Evolutionary conservation across 2,329 filamentous ascomycete genomes (phyloP).

Genomic region (Paecilomyces niveus): DNA sequence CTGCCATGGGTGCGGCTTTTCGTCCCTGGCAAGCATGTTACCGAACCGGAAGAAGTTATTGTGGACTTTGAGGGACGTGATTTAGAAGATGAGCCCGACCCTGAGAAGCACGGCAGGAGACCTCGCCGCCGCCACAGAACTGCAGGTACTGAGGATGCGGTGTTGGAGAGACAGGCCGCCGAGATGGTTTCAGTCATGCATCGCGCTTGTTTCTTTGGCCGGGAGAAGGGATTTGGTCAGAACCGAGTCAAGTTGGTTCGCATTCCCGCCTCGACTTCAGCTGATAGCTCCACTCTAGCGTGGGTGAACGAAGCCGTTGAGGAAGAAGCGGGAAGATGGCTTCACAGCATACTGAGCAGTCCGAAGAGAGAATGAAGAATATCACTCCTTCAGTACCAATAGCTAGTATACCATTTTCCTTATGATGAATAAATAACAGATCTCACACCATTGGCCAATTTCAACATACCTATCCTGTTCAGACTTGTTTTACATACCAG

Average conservation of each 20-base stretch:
- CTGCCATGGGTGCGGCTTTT: slow-evolving; percentile 28
- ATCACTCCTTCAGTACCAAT: no score
- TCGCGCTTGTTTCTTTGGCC: slow-evolving; percentile 37
- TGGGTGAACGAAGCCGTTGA: background rate
- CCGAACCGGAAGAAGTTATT: background rate
- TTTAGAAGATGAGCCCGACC: background rate
- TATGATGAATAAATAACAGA: no score
- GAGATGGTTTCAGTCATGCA: slow-evolving; percentile 38
- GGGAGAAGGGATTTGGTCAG: slow-evolving; percentile 32
- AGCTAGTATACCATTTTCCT: no score
- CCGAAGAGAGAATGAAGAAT: no score
- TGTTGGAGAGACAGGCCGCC: slow-evolving; percentile 29
- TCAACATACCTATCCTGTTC: no score
- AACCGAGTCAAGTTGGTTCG: slow-evolving; percentile 22
- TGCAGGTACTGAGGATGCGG: slow-evolving; percentile 6
- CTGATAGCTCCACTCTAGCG: background rate
- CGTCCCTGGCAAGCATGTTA: slow-evolving; percentile 4
- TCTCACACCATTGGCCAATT: no score
- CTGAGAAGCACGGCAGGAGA: background rate
- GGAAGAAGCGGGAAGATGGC: background rate
- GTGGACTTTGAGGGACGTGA: background rate
- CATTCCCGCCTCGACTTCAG: background rate
- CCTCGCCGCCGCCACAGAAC: background rate
- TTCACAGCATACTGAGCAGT: background rate
- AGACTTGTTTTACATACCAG: no score